These are phyloP conservation scores for Yamadazyma songkhlaensis DNA, from an alignment of 1,139 yeast genomes.

Conservation along the genomic window DNA sequence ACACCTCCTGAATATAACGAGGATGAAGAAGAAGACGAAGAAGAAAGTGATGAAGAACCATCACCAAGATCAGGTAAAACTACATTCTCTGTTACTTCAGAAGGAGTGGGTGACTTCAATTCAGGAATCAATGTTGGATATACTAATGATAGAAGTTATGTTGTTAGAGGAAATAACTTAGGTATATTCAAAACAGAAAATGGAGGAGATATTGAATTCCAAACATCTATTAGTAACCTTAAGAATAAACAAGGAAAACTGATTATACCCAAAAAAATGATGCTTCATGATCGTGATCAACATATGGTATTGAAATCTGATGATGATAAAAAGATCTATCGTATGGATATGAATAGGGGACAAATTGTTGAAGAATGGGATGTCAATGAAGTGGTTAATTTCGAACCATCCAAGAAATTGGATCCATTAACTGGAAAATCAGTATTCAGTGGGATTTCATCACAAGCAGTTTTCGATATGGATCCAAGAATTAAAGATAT, in stretches of 20 bases:
- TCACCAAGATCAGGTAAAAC: not conserved
- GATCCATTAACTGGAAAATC: slow-evolving; percentile 72
- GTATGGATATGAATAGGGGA: slow-evolving; percentile 79
- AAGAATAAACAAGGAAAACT: slow-evolving; percentile 50
- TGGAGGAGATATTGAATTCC: slow-evolving; percentile 53
- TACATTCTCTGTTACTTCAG: slow-evolving; percentile 6
- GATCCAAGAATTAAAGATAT: slow-evolving; percentile 71
- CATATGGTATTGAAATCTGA: slow-evolving; percentile 62
- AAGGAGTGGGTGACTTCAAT: slow-evolving; percentile 40
- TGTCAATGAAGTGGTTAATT: slow-evolving; percentile 45
- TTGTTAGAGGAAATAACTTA: slow-evolving; percentile 72
- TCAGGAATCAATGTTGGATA: slow-evolving; percentile 69
- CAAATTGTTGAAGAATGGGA: slow-evolving; percentile 83
- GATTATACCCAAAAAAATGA: slow-evolving; percentile 60
- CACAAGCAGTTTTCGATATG: slow-evolving; percentile 62
- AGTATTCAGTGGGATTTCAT: slow-evolving; percentile 68
- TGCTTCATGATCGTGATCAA: slow-evolving; percentile 75
- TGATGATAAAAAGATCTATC: slow-evolving; percentile 46
- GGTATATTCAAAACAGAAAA: slow-evolving; percentile 66
- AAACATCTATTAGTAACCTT: slow-evolving; percentile 65
- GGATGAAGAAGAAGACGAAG: slow-evolving; percentile 14
- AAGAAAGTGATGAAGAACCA: slow-evolving; percentile 2
- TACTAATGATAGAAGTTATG: slow-evolving; percentile 69
- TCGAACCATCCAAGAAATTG: slow-evolving; percentile 69
- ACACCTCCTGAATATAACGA: slow-evolving; percentile 11